These are phyloP conservation scores for Monilinia polystroma DNA, from an alignment of 2,329 filamentous ascomycete species.

Conservation along the genomic window DNA sequence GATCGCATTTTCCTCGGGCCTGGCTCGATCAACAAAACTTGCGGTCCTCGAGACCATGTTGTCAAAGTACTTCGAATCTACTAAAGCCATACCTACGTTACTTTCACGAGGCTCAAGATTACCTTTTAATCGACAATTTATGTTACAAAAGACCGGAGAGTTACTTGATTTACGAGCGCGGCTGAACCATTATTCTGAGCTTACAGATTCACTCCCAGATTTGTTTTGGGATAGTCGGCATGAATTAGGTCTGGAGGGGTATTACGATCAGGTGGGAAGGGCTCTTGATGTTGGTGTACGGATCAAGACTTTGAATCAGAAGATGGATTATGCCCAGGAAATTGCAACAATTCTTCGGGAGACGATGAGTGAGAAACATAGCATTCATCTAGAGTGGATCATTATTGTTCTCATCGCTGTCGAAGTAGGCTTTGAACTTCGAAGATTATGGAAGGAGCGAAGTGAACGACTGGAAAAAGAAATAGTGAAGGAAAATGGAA, in stretches of 20 bases:
- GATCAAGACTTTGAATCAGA: conserved; percentile 90
- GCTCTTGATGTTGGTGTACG: conserved; percentile 88
- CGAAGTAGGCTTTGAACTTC: conserved; percentile 85
- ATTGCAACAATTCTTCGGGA: conserved; percentile 88
- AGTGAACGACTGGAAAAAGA: conserved; percentile 16
- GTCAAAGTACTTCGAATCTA: conserved; percentile 81
- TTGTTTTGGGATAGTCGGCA: conserved; percentile 93
- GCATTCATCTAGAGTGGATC: conserved; percentile 85
- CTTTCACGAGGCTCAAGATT: conserved; percentile 66
- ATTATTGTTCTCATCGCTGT: conserved; percentile 93
- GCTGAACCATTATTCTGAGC: conserved; percentile 93
- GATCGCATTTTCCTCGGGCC: conserved; percentile 91
- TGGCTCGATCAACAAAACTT: conserved; percentile 90
- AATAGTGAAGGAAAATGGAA: neutral
- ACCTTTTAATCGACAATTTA: conserved; percentile 70
- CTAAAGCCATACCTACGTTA: conserved; percentile 74
- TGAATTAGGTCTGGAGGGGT: conserved; percentile 86
- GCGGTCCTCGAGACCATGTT: conserved; percentile 85
- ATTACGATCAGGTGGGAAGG: conserved; percentile 90
- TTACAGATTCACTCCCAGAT: conserved; percentile 92
- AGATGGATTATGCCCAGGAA: conserved; percentile 96
- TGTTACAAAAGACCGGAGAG: conserved; percentile 91
- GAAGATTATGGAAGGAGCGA: conserved; percentile 47
- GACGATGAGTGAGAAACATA: conserved; percentile 86
- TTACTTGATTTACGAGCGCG: conserved; percentile 85